phyloP scores from a whole-genome alignment of 331 rosid species.

The Erythrophleum ivorense region DNA sequence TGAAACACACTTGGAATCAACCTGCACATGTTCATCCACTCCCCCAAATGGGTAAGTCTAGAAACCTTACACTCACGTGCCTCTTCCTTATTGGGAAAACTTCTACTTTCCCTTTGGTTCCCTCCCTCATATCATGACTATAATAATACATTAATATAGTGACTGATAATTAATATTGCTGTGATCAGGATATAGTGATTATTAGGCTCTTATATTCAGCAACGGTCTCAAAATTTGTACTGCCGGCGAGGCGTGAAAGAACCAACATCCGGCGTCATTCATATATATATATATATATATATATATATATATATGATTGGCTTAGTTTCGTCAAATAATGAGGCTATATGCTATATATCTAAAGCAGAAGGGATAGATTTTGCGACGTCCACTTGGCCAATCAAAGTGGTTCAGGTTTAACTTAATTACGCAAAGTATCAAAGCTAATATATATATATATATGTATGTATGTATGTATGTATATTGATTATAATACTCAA shows the following conservation, averaged over 20 bases:
- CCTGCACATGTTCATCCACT: not conserved
- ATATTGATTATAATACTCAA: not conserved
- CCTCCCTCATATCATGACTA: not conserved
- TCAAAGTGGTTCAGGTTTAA: not conserved
- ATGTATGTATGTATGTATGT: not conserved
- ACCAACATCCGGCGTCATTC: not conserved
- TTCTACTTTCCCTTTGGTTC: not conserved
- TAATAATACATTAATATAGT: not conserved
- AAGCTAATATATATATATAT: not conserved
- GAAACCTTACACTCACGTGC: not conserved
- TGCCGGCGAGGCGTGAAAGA: slow-evolving; percentile 15
- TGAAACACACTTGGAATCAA: not conserved
- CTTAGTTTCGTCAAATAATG: slow-evolving; percentile 27
- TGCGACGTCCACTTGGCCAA: slow-evolving; percentile 13
- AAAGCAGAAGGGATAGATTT: not conserved
- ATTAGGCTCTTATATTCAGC: not conserved
- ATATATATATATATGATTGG: slow-evolving; percentile 1
- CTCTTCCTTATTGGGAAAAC: not conserved
- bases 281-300: too few relatives aligned
- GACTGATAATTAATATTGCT: not conserved
- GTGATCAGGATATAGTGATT: not conserved
- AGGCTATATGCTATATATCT: not conserved
- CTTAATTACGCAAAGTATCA: slow-evolving; percentile 13
- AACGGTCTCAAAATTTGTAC: slow-evolving; percentile 20
- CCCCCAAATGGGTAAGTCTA: slow-evolving; percentile 3